Evolutionary conservation across 2,329 filamentous ascomycete genomes (phyloP).

Genomic region (Trichoderma sp.): DNA sequence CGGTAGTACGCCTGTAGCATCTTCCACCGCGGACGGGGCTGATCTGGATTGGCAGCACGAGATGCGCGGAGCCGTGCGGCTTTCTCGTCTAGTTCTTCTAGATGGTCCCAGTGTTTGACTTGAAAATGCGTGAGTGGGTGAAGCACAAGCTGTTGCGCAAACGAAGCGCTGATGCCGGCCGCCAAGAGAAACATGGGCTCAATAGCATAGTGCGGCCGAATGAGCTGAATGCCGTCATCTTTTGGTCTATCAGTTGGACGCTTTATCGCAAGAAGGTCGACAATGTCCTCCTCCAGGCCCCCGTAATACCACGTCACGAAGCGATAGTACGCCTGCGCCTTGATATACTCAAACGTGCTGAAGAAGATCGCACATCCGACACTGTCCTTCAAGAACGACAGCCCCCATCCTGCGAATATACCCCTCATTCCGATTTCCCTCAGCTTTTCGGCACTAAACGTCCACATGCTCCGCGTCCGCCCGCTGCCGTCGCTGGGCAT

Average conservation of each 20-base stretch:
- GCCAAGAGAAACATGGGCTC: conserved; percentile 72
- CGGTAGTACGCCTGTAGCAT: conserved; percentile 68
- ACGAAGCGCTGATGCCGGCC: conserved; percentile 68
- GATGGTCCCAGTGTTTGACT: conserved; percentile 70
- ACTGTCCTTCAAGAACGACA: conserved; percentile 70
- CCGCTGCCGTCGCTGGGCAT: conserved; percentile 46
- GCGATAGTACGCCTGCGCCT: conserved; percentile 69
- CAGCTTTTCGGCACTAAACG: conserved; percentile 64
- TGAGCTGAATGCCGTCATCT: conserved; percentile 50
- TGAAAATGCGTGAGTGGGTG: conserved; percentile 73
- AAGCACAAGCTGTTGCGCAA: conserved; percentile 69
- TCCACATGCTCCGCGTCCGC: conserved; percentile 68
- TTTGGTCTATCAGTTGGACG: conserved; percentile 40
- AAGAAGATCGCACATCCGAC: conserved; percentile 74
- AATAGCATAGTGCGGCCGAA: conserved; percentile 73
- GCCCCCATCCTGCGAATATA: conserved; percentile 72
- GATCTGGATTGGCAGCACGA: conserved; percentile 37
- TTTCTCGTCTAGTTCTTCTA: conserved; percentile 70
- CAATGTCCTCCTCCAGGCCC: conserved; percentile 54
- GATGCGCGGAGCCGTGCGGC: conserved; percentile 50
- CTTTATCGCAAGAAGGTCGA: conserved; percentile 53
- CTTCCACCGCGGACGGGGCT: conserved; percentile 47
- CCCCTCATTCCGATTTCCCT: conserved; percentile 72
- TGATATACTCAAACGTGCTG: conserved; percentile 73
- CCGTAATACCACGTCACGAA: conserved; percentile 74